phyloP scores from a whole-genome alignment of 83 land plant species.

The Picea abies region DNA sequence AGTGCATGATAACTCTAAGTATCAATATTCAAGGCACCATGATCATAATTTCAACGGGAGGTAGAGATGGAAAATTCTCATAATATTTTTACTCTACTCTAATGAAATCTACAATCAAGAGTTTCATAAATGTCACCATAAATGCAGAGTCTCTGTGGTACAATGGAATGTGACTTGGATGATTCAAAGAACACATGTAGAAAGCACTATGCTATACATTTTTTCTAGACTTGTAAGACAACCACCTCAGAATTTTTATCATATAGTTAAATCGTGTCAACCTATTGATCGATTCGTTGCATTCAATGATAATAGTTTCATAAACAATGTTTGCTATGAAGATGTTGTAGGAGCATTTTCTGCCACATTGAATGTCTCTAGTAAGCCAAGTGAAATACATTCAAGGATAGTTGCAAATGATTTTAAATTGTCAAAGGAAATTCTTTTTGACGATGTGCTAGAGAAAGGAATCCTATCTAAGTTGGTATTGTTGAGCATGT shows the following conservation, averaged over 20 bases:
- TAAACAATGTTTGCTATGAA: not conserved
- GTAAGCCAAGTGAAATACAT: not conserved
- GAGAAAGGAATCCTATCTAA: slow-evolving; percentile 8
- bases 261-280: not conserved
- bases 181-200: not conserved
- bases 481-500: slow-evolving; percentile 1
- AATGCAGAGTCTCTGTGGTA: too few relatives aligned
- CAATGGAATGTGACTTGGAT: not conserved
- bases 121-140: too few relatives aligned
- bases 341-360: not conserved
- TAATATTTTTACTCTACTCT: too few relatives aligned
- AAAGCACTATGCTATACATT: not conserved
- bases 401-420: not conserved
- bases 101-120: too few relatives aligned
- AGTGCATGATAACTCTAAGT: too few relatives aligned
- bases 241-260: slow-evolving; percentile 9
- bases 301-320: not conserved
- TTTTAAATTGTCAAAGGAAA: not conserved
- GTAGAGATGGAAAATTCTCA: too few relatives aligned
- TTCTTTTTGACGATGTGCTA: not conserved
- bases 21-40: too few relatives aligned
- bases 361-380: not conserved
- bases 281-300: not conserved
- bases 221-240: not conserved
- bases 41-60: too few relatives aligned